Conservation (phyloP, 257 asterid genomes). For the Solanum neorickii region DNA sequence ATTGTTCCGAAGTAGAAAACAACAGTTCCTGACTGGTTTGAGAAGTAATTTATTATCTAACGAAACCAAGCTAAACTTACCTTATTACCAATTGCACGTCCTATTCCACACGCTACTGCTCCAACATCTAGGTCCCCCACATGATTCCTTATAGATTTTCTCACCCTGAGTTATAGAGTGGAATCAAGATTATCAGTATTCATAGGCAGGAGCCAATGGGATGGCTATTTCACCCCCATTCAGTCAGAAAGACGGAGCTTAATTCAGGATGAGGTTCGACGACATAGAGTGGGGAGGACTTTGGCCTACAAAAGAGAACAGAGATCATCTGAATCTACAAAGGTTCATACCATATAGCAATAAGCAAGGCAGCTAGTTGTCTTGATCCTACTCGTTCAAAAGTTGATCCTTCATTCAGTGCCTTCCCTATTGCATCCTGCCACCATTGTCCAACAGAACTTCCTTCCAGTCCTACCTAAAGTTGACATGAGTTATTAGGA, state of each 20-base stretch:
- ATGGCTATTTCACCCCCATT: not conserved
- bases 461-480: conserved; percentile 99
- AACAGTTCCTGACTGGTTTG: not conserved
- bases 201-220: not conserved
- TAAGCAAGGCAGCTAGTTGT: conserved; percentile 87
- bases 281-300: not conserved
- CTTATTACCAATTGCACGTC: conserved; percentile 98
- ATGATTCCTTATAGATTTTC: conserved; percentile 58
- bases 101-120: conserved; percentile 94
- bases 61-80: conserved; percentile 14
- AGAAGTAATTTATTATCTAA: not conserved
- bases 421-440: conserved; percentile 88
- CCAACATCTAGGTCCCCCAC: conserved; percentile 84
- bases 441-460: conserved; percentile 97
- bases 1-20: not conserved
- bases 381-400: conserved; percentile 94
- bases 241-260: not conserved
- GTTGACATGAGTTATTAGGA: conserved; percentile 6
- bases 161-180: conserved; percentile 42
- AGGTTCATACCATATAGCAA: conserved; percentile 63
- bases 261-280: not conserved
- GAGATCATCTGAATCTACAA: not conserved
- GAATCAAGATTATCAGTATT: not conserved
- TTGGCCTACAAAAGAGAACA: not conserved
- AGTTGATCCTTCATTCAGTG: conserved; percentile 63